A percentile compares a stretch with the other conserved stretches of the same genome.
These are phyloP conservation scores for Limtongia smithiae DNA, from an alignment of 805 yeast species.

Conservation along the genomic window DNA sequence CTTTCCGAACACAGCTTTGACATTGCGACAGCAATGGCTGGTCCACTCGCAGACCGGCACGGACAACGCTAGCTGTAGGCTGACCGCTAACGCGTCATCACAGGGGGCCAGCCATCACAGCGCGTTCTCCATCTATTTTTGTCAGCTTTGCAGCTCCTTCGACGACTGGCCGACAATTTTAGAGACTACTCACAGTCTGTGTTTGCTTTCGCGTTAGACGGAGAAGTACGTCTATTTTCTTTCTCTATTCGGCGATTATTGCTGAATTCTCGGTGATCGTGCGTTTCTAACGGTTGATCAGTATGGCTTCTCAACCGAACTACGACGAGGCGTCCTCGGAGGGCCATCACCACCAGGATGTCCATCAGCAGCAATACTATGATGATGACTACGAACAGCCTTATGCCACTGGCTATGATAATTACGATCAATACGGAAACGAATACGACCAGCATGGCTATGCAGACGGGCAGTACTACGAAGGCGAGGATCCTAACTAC, in stretches of 20 bases:
- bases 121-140: too few relatives aligned
- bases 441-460: conserved; percentile 40
- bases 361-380: conserved; percentile 32
- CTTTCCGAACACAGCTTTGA: too few relatives aligned
- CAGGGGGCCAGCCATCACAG: background rate
- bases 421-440: conserved; percentile 44
- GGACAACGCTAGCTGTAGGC: too few relatives aligned
- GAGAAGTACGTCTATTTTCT: background rate
- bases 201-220: background rate
- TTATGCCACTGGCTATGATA: conserved; percentile 32
- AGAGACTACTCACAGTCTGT: too few relatives aligned
- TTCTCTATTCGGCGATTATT: background rate
- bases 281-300: background rate
- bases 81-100: too few relatives aligned
- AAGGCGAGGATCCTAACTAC: conserved; percentile 31
- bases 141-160: background rate
- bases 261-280: background rate
- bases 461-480: conserved; percentile 39
- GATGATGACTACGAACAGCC: conserved; percentile 28
- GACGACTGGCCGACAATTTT: background rate
- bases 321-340: conserved; percentile 31
- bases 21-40: too few relatives aligned
- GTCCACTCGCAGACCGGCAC: too few relatives aligned
- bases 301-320: conserved; percentile 29
- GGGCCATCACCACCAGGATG: conserved; percentile 30